Conservation (phyloP, 2,329 filamentous ascomycete genomes). For the Fusarium graminum region DNA sequence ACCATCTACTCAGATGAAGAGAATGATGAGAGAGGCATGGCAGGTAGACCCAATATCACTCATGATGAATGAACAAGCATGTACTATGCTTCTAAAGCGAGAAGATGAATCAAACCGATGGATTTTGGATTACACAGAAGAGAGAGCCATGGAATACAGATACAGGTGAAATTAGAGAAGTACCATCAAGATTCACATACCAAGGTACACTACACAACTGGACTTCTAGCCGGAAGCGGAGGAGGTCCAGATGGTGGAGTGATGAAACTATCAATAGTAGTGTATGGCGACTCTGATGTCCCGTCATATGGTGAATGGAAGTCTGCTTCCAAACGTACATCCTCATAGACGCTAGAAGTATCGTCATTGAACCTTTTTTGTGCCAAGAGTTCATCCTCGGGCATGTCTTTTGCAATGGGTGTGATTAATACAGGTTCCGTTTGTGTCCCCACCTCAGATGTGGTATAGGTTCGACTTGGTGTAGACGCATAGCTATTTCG, state of each 20-base stretch:
- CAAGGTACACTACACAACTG: background rate
- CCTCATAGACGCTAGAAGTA: conserved; percentile 34
- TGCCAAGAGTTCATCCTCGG: conserved; percentile 1
- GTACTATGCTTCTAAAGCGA: background rate
- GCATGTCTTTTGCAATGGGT: conserved; percentile 10
- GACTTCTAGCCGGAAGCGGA: conserved; percentile 26
- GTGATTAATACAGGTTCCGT: conserved; percentile 43
- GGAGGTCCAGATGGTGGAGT: conserved; percentile 25
- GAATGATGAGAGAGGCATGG: background rate
- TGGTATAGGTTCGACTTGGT: conserved; percentile 34
- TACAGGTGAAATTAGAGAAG: no score
- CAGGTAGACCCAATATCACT: background rate
- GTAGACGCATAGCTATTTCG: conserved; percentile 42
- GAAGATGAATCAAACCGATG: background rate
- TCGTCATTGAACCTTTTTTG: conserved; percentile 1
- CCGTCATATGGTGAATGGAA: conserved; percentile 7
- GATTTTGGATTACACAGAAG: no score
- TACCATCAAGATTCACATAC: background rate
- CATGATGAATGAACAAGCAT: background rate
- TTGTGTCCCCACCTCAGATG: conserved; percentile 49
- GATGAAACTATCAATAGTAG: conserved; percentile 5
- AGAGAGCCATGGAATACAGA: no score
- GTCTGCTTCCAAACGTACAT: conserved; percentile 15
- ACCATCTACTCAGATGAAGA: conserved; percentile 5
- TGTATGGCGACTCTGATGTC: conserved; percentile 5